Base-by-base conservation (phyloP, 768 basidiomycete species). In the Sporobolomyces roseus region DNA sequence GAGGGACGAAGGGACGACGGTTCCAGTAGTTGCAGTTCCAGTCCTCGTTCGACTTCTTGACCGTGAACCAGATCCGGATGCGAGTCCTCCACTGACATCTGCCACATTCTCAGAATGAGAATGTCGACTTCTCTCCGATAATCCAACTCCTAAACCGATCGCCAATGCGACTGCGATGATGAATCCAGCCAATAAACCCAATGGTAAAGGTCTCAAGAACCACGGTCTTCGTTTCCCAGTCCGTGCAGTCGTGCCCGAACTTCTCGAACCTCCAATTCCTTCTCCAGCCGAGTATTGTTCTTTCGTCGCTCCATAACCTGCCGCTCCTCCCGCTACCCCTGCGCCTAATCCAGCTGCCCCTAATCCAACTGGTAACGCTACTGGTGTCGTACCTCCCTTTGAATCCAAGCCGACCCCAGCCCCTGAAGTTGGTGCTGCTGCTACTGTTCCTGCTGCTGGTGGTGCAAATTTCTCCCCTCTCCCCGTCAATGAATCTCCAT, bases 71-170 rank as follows among this genome's bases (percentile, higher is more conserved):
- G 53, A 43, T 55, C 27, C 29, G n/a, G n/a, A n/a, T 49, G 46
- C 60, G 46, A 46, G 35, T 35, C 29, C 32, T n/a, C 46, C 23
- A 41, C 4, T 8, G 23, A n/a, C 0, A 10, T 23, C 30, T 23
- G 19, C n/a, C 25, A 19, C 8, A 10, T 48, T 3, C 23, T 36
- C 46, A 10, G 36, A 10, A 45, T 52, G 33, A 33, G 29, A 27
- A 23, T 36, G 21, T 27, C 36, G 8, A 30, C 23, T 30, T 35
- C 50, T 23, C n/a, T 38, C 36, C 8, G 58, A 61, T 5, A 71
- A 43, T 12, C 70, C 70, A 51, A 71, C 66, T 36, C 70, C 70
- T 9, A 71, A 58, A 1, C 70, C 70, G 27, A 71, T 49, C n/a
- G 70, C 70, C 46, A 71, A 66, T 21, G 70, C 70, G 48, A 64